Conservation (phyloP, 768 basidiomycete species). For the Auricularia sp. region DNA sequence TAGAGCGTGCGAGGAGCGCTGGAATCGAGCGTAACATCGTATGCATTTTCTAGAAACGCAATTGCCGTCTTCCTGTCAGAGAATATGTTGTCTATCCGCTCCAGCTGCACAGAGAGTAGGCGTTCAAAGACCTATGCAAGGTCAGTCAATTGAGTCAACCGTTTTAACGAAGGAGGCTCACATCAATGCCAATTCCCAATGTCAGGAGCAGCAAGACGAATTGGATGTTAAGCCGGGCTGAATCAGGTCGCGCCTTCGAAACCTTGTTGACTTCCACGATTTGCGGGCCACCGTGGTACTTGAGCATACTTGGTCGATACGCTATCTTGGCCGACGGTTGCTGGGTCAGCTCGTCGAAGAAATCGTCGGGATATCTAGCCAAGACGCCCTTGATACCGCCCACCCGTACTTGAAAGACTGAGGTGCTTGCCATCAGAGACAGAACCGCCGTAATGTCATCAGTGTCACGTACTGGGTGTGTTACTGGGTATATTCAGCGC, state of each 20-base stretch:
- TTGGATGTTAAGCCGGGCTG: conserved; percentile 13
- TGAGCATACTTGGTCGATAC: conserved; percentile 14
- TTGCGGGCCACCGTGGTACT: conserved; percentile 12
- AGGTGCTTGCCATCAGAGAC: neutral
- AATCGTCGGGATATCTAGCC: conserved; percentile 9
- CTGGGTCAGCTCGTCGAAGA: conserved; percentile 9
- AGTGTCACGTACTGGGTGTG: conserved; percentile 8
- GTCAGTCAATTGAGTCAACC: neutral
- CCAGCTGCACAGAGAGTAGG: conserved; percentile 10
- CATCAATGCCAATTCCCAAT: conserved; percentile 7
- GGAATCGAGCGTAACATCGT: conserved; percentile 10
- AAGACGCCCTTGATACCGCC: conserved; percentile 15
- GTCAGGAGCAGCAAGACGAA: conserved; percentile 15
- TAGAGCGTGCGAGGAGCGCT: neutral
- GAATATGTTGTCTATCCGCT: conserved; percentile 10
- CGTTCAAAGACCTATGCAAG: conserved; percentile 9
- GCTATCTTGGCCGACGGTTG: conserved; percentile 12
- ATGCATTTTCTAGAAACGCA: conserved; percentile 9
- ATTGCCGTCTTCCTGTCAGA: conserved; percentile 10
- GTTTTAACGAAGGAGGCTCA: neutral
- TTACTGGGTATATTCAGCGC: conserved; percentile 5
- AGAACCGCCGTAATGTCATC: neutral
- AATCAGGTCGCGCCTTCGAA: conserved; percentile 6
- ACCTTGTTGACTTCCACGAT: conserved; percentile 11
- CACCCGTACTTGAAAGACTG: conserved; percentile 13